Conservation (phyloP, 2,329 filamentous ascomycete species). For the Malbranchea cinnamomea region DNA sequence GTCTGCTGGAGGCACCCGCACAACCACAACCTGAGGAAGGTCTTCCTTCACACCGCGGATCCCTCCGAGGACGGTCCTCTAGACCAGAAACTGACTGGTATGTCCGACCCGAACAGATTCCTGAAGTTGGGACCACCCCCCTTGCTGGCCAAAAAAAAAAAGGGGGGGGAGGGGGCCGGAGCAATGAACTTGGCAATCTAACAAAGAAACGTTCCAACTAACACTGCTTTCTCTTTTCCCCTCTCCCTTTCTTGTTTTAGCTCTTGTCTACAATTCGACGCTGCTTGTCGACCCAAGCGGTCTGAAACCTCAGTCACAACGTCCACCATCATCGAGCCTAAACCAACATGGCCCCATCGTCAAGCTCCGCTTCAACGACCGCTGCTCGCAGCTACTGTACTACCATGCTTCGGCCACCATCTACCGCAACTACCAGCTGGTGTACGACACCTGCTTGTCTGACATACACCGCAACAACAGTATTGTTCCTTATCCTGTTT, state of each 20-base stretch:
- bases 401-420: constrained; percentile 19
- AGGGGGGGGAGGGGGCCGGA: no score
- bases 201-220: constrained; percentile 4
- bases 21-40: background rate
- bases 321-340: no score
- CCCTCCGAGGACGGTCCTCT: background rate
- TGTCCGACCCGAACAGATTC: no score
- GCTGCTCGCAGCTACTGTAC: constrained; percentile 21
- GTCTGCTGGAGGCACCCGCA: constrained; percentile 10
- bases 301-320: background rate
- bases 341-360: constrained; percentile 15
- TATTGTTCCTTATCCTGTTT: no score
- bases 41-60: constrained; percentile 3
- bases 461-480: no score
- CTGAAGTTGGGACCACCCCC: no score
- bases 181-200: no score
- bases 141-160: no score
- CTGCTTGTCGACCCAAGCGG: constrained; percentile 1
- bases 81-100: no score
- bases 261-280: constrained; percentile 2
- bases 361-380: constrained; percentile 23
- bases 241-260: constrained; percentile 1
- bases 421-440: constrained; percentile 21
- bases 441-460: constrained; percentile 3
- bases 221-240: background rate